Evolutionary conservation across 192 early-diverging fungal genomes (phyloP), one percentile per base, ranked within the genome.

Genomic region (Coemansia sp.): DNA sequence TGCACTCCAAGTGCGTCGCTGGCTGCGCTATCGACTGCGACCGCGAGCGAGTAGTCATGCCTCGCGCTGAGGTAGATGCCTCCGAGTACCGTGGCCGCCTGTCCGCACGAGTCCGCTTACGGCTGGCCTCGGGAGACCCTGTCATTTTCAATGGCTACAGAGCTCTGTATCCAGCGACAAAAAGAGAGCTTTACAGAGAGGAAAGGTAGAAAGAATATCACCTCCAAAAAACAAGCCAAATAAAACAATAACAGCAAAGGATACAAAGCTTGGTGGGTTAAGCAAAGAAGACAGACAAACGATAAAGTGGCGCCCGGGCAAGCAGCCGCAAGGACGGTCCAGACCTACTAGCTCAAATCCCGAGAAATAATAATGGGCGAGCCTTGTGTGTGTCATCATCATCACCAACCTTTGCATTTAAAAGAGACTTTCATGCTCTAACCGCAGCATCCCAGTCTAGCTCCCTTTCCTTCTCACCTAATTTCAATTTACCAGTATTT

Each of bases 21-120:
- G 52, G 68, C 66, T 71, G 71, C 16, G 71, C 69, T 16, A 72
- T 73, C 34, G 82, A 74, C 49, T 72, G 80, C 6, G 80, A 74
- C 33, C 77, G 82, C 61, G 77, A 79, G 49, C 82, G 69, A 15
- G 82, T 84, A 52, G 72, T 68, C 71, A 84, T 84, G 33, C 66
- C 63, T 5, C 59, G 70, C 36, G 59, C 59, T 18, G 74, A 76
- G 22, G 61, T 27, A 3, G 73, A 62, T 2, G 62, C 57, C 13
- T 70, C 62, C 51, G 63, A 69, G 13, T 73, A 63, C 52, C 71
- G 63, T 12, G 63, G 29, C 61, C 71, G 73, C 5, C 71, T 66
- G 36, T 73, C 77, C 24, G 66, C 54, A 46, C 82, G 82, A 60
- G 65, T 61, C 18, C 77, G 70, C 67, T 84, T 84, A 51, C 82